Evolutionary conservation across 2,329 filamentous ascomycete species (phyloP).

Genomic region (Microcyclospora pomicola): DNA sequence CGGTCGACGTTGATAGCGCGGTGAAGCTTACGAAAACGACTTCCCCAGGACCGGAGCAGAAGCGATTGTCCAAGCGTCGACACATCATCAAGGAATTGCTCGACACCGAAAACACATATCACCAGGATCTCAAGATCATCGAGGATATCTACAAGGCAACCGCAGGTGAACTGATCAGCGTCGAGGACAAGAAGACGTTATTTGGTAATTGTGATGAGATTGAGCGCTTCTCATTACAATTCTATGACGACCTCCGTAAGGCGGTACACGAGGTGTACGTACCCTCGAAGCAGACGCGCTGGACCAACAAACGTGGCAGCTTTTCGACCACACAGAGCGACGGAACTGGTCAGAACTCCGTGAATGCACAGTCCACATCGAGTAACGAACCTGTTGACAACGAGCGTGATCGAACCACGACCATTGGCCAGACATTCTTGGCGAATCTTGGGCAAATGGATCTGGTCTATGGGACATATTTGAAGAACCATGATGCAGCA

Average conservation of each 20-base stretch:
- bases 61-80: conserved; percentile 64
- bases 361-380: conserved; percentile 1
- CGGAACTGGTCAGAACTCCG: conserved; percentile 17
- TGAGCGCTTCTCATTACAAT: conserved; percentile 68
- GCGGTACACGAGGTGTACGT: conserved; percentile 69
- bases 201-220: conserved; percentile 91
- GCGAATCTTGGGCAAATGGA: conserved; percentile 46
- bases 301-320: conserved; percentile 38
- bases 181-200: conserved; percentile 73
- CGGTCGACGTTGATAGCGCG: conserved; percentile 15
- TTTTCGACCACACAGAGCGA: conserved; percentile 31
- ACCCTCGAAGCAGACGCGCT: conserved; percentile 42
- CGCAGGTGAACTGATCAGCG: conserved; percentile 57
- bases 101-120: conserved; percentile 82
- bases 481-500: conserved; percentile 51
- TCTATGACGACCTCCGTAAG: conserved; percentile 68
- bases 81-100: conserved; percentile 83
- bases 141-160: conserved; percentile 97
- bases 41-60: conserved; percentile 34
- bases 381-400: conserved; percentile 26
- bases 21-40: conserved; percentile 9
- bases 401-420: conserved; percentile 45
- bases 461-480: conserved; percentile 49
- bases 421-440: conserved; percentile 45
- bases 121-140: conserved; percentile 91